Evolutionary conservation across 306 rosid genomes (phyloP), one percentile per base, ranked within the genome.

Genomic region (Cicer pinnatifidum): DNA sequence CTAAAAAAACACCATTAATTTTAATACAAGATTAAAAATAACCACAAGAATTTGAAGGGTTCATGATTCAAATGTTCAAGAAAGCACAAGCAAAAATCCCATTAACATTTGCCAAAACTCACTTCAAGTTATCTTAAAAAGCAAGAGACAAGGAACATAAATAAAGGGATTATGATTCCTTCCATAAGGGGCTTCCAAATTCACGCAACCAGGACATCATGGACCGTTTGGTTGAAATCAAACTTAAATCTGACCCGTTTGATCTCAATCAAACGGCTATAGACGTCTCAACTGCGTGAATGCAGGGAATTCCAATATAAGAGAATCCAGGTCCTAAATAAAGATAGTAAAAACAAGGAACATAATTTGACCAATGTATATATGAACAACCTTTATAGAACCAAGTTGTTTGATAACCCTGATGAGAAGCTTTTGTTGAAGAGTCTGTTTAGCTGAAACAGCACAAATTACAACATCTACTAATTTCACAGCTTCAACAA

Each of bases 381-480:
- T 43, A 66, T 16, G 17, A 2, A 38, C 20, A 12, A 87, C 98
- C 95, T 92, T 90, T 74, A 86, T 69, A 50, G 82, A 70, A 17
- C 86, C 89, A 87, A 79, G 66, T 78, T 84, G 84, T 78, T 82
- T 86, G 75, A 93, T 92, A 37, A 85, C 82, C 61, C 58, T 67
- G 23, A 92, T 83, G 33, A 93, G 93, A 73, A 84, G 91, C 79
- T 85, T 86, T 82, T 93, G 98, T 11, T 58, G 73, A 6, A 69
- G 77, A 47, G 78, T 83, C 10, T 83, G 90, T 57, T 60, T 71
- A 41, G 88, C 44, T 5, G 91, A 78, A 78, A 93, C 90, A 63
- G 97, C 91, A 43, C 84, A 93, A 66, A 93, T 85, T 0, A 92
- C 91, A 23, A 88, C 96, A 71, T 92, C 98, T n/a, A 92, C 98